These are phyloP conservation scores for Keqinozyma sinolaborantium DNA, from an alignment of 1,139 yeast genomes.

Conservation along the genomic window DNA sequence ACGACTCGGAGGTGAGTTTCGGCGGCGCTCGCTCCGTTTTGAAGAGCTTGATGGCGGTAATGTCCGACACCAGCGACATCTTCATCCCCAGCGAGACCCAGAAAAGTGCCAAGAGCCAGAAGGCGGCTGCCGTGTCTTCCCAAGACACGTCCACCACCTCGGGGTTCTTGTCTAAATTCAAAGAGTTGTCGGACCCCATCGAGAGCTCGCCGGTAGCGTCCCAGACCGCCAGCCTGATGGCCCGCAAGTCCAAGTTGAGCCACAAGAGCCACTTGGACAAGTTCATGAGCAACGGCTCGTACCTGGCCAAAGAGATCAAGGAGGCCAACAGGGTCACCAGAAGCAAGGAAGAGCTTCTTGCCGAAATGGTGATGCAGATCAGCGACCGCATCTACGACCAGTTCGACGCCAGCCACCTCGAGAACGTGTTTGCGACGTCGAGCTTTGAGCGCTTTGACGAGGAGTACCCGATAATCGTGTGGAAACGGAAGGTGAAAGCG, in stretches of 20 bases:
- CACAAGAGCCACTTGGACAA: neutral
- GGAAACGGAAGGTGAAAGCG: conserved; percentile 36
- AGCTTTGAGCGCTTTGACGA: conserved; percentile 4
- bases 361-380: conserved; percentile 46
- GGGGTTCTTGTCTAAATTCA: no score
- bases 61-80: neutral
- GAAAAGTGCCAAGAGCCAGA: neutral
- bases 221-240: neutral
- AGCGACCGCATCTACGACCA: conserved; percentile 2
- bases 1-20: neutral
- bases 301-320: conserved; percentile 32
- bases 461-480: conserved; percentile 26
- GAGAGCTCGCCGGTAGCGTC: neutral
- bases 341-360: conserved; percentile 47
- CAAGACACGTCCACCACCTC: neutral
- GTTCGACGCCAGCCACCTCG: neutral
- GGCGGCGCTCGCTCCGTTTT: neutral
- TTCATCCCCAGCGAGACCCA: neutral
- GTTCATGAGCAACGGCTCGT: conserved; percentile 3
- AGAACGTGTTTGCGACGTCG: neutral
- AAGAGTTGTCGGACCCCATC: neutral
- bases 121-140: neutral
- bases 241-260: neutral
- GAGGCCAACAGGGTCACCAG: conserved; percentile 49
- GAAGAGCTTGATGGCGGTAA: neutral